Conservation (phyloP, 305 asterid genomes). For the Rubia peregrina region DNA sequence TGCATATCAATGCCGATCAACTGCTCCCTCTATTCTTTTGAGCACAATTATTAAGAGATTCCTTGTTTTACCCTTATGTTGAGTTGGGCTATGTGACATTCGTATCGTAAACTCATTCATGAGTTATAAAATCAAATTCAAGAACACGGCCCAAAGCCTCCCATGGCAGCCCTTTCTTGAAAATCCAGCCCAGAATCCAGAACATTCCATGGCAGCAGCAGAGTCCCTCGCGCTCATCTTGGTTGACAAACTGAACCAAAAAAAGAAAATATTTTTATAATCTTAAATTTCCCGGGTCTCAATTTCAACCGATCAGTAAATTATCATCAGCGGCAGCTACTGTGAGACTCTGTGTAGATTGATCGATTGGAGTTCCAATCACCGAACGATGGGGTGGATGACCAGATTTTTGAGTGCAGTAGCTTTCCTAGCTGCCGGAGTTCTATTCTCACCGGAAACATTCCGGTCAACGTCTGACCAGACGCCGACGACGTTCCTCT, state of each 20-base stretch:
- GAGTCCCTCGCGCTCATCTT: background rate
- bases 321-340: background rate
- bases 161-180: background rate
- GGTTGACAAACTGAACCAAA: background rate
- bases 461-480: conserved; percentile 64
- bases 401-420: conserved; percentile 63
- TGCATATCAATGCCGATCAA: no score
- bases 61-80: no score
- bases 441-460: conserved; percentile 78
- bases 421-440: conserved; percentile 73
- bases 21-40: no score
- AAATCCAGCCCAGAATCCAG: background rate
- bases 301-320: background rate
- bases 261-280: background rate
- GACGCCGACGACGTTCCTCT: conserved; percentile 36
- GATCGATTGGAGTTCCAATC: background rate
- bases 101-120: no score
- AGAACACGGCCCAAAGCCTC: background rate
- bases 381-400: conserved; percentile 63
- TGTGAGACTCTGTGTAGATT: background rate
- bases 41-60: no score
- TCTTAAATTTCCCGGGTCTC: background rate
- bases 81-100: no score
- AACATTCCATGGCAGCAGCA: background rate
- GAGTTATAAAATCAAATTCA: no score